Percentiles rank a stretch among this genome's conserved stretches.
Conservation (phyloP, 352 stramenopile genomes). For the Phytophthora podocarpi region DNA sequence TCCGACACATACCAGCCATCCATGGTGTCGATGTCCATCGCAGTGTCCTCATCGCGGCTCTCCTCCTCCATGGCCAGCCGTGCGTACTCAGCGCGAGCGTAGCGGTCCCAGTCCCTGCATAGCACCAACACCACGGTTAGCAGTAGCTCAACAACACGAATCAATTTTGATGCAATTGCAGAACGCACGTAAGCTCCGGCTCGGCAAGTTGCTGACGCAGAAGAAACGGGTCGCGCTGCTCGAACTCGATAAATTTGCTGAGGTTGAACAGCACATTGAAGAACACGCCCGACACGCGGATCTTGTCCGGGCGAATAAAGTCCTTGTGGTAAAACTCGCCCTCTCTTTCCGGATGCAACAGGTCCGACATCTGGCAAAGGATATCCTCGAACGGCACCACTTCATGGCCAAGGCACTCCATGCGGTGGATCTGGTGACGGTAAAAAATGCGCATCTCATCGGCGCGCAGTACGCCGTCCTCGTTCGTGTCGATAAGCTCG, state of each 20-base stretch:
- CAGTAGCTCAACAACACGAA: not conserved
- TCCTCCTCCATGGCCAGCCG: conserved; percentile 97
- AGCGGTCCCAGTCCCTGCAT: conserved; percentile 96
- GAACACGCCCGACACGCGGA: conserved; percentile 94
- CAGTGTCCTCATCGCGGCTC: conserved; percentile 87
- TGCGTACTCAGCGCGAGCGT: conserved; percentile 96
- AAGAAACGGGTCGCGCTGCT: conserved; percentile 97
- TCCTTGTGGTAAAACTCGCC: conserved; percentile 84
- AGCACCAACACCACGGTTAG: conserved; percentile 5
- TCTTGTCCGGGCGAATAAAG: conserved; percentile 87
- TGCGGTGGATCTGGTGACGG: conserved; percentile 93
- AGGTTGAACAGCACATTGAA: conserved; percentile 99
- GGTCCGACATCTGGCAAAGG: conserved; percentile 97
- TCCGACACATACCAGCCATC: conserved; percentile 90
- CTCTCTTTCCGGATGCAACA: conserved; percentile 78
- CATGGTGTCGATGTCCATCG: conserved; percentile 91
- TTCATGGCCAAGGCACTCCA: conserved; percentile 98
- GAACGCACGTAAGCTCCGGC: conserved; percentile 83
- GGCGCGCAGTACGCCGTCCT: conserved; percentile 95
- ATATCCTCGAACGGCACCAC: conserved; percentile 98
- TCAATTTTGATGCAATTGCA: not conserved
- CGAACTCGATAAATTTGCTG: conserved; percentile 99
- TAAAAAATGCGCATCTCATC: conserved; percentile 97
- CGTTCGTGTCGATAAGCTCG: conserved; percentile 97
- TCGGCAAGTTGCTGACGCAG: conserved; percentile 93